Base-by-base conservation (phyloP, 768 basidiomycete genomes). In the Boletus pseudo-olivaceus region DNA sequence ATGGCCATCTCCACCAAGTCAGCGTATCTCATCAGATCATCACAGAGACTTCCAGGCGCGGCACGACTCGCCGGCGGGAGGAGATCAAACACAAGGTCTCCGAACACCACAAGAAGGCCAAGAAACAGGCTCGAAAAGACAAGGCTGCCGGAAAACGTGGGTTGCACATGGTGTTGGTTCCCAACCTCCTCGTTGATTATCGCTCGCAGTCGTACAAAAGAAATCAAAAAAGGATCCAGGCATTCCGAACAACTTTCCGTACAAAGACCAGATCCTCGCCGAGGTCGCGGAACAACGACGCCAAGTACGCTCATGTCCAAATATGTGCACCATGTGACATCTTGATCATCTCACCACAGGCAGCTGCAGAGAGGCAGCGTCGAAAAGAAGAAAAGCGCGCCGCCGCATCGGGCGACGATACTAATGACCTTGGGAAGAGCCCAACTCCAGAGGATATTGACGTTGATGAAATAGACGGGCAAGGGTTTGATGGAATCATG, bases 261-360 rank as follows among this genome's bases (percentile, higher is more conserved):
- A 87, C 79, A 98, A 96, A 73, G 94, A 95, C 64, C 86, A 93
- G 71, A 88, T 98, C 58, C 76, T 98, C 29, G 94, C 93, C 5
- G 94, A 98, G 64, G 80, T 96, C 48, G 86, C 87, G 42, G 89
- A 90, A 62, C 81, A 90, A 66, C 84, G 93, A 57, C 78, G 89
- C 64, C 72, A 78, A 58, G 93, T 93, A 63, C 19, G 39, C 30
- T 50, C 38, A 42, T 2, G 17, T 45, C 40, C 27, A n/a, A 20
- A 15, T 47, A 20, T 15, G 3, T 40, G 5, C 15, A 12, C 27
- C 15, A 17, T 38, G 14, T 23, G 1, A 41, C 6, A 4, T 45
- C 5, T 44, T 54, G 32, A 54, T 41, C 27, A 19, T 1, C 57
- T n/a, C 27, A 40, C 7, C 33, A 17, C 56, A 94, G 90, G 82